phyloP scores from a whole-genome alignment of 768 basidiomycete species.

The Imleria badia region DNA sequence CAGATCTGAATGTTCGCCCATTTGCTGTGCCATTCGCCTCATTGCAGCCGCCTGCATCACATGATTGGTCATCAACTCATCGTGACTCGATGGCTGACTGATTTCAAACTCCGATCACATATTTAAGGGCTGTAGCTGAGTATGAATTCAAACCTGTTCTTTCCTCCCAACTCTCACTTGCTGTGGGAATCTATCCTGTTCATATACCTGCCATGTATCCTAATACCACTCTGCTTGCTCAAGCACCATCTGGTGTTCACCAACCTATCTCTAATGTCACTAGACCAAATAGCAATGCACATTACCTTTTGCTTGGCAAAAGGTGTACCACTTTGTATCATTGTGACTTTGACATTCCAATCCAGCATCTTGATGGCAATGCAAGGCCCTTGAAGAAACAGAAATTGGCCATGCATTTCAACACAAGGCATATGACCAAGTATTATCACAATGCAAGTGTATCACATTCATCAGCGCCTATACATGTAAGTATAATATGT shows the following conservation, averaged over 20 bases:
- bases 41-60: too few species aligned
- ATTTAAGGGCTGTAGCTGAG: slow-evolving; percentile 11
- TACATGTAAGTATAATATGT: slow-evolving; percentile 10
- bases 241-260: not conserved
- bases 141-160: not conserved
- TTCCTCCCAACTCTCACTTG: not conserved
- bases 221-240: not conserved
- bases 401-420: slow-evolving; percentile 15
- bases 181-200: not conserved
- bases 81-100: slow-evolving; percentile 1
- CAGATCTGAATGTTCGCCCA: too few species aligned
- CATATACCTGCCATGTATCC: slow-evolving; percentile 9
- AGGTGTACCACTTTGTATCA: not conserved
- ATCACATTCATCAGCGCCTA: not conserved
- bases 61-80: too few species aligned
- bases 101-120: slow-evolving; percentile 18
- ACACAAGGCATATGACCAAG: slow-evolving; percentile 16
- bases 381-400: not conserved
- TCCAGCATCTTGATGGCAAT: not conserved
- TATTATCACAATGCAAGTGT: not conserved
- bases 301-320: not conserved
- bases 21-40: too few species aligned
- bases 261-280: not conserved
- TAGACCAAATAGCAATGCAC: not conserved
- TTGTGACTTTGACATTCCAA: not conserved